Evolutionary conservation across 139 green algal species (phyloP), one percentile per base, ranked within the genome.

Genomic region (Coccomyxa sp.): DNA sequence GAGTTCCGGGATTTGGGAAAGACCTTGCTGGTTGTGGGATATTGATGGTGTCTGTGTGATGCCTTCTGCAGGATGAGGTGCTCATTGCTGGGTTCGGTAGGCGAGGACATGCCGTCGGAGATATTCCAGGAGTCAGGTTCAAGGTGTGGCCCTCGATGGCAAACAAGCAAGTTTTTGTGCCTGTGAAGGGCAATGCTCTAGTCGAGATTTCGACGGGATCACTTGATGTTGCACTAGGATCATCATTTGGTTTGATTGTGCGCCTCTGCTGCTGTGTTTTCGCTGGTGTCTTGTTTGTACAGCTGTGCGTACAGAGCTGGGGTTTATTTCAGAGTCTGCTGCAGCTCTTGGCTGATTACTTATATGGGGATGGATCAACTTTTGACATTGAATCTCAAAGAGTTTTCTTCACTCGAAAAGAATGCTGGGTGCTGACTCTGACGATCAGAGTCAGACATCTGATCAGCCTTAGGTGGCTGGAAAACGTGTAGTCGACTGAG

Each of bases 71-170:
- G 93, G 95, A 99, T 84, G 97, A 99, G 92, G 96, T 99, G 31
- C 94, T 99, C 16, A 98, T 99, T 84, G 94, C 96, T 79, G 97
- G 97, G 81, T 99, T 99, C 86, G 97, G 97, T 87, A 94, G 97
- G 83, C 92, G 95, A 79, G 97, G 97, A 58, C 97, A 99, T 86
- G 97, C 97, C 82, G 96, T 99, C 58, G 97, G 97, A 93, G 97
- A 99, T 96, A 99, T 99, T 88, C 97, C 97, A 85, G 97, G 97
- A 93, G 97, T 99, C 18, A 94, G 97, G 80, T 99, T 99, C 96
- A 99, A 99, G 95, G 95, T 98, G 81, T 15, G 88, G 38, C 7
- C 15, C 45, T 82, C 66, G 13, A 13, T 3, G 17, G 76, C 14
- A 25, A 1, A 80, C 4, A 17, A 80, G 38, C 31, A 51, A 27